phyloP scores from a whole-genome alignment of 2,329 filamentous ascomycete genomes.

The Colletotrichum lindemuthianum region DNA sequence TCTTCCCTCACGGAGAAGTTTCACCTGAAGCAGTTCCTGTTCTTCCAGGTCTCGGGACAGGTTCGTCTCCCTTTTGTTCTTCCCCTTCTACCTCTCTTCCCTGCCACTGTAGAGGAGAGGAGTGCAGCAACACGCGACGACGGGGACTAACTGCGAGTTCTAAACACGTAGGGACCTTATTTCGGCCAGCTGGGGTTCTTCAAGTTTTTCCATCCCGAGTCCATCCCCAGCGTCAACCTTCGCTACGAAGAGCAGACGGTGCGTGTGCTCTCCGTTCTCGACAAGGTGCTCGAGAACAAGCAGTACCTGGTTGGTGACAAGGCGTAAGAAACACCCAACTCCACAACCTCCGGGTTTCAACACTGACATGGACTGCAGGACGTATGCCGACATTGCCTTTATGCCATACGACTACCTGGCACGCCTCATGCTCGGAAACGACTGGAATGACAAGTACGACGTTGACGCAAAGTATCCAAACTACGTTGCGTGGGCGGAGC shows the following conservation, averaged over 20 bases:
- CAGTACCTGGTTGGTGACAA: slow-evolving; percentile 49
- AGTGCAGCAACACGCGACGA: not conserved
- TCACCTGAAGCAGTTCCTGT: slow-evolving; percentile 24
- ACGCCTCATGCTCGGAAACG: slow-evolving; percentile 33
- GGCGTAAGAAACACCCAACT: slow-evolving; percentile 37
- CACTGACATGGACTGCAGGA: slow-evolving; percentile 14
- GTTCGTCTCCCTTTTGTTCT: not conserved
- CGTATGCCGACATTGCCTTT: slow-evolving; percentile 48
- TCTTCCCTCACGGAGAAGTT: slow-evolving; percentile 42
- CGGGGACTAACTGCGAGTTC: not conserved
- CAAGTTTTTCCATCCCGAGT: slow-evolving; percentile 40
- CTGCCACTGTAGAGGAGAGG: too few relatives aligned
- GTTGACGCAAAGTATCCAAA: slow-evolving; percentile 48
- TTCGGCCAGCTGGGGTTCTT: slow-evolving; percentile 55
- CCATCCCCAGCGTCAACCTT: slow-evolving; percentile 43
- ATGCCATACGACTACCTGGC: slow-evolving; percentile 42
- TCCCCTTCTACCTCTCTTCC: too few relatives aligned
- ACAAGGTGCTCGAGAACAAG: slow-evolving; percentile 46
- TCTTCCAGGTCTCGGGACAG: slow-evolving; percentile 33
- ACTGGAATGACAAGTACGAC: slow-evolving; percentile 38
- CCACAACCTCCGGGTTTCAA: not conserved
- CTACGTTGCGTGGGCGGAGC: slow-evolving; percentile 47
- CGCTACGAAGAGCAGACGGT: slow-evolving; percentile 44
- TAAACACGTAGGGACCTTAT: slow-evolving; percentile 51
- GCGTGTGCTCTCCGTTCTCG: slow-evolving; percentile 45